Base-by-base conservation (phyloP, 1,139 yeast species). In the Dujonia santamariae region DNA sequence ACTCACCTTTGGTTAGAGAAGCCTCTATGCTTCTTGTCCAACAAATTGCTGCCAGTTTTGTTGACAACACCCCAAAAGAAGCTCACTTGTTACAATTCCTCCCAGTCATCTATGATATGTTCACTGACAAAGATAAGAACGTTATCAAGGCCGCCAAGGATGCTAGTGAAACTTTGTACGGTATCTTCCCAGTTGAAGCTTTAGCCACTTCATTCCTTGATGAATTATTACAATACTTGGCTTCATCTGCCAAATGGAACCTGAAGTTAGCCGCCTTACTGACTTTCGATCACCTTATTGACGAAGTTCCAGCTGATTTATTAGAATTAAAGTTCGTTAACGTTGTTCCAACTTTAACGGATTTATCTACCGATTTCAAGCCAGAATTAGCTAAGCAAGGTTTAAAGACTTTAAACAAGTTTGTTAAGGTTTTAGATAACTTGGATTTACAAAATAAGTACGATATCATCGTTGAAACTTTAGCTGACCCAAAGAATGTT, bases 351-450 rank as follows among this genome's bases (percentile, higher is more conserved):
- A 75, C 85, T 7, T 72, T 92, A 50, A 86, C 96, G 29, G 95
- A 86, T 59, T 75, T 83, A 61, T 78, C 96, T 46, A 92, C 95
- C 40, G 98, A 92, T 61, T 87, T 92, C 73, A 92, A 92, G 67
- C 96, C 97, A 2, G 98, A 92, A 63, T 74, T 92, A 42, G 87
- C 97, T 27, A 83, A 85, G 51, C 87, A 80, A 43, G 97, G 97
- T 46, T 67, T 80, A 46, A 72, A 74, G 46, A 72, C 86, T 11
- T 70, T 88, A 59, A 73, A 77, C 33, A 75, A 73, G 39, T 86
- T 84, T 50, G 95, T 90, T 44, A 75, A 78, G 49, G 84, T 85
- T 34, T 72, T 92, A 48, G 98, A 92, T 60, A 92, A 92, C 63
- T 80, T 88, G 63, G 98, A 92, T 67, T 76, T 92, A 52, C 78